Percentiles rank a stretch among this genome's conserved stretches.
Conservation (phyloP, 2,329 filamentous ascomycete genomes). For the Phoma herbarum region DNA sequence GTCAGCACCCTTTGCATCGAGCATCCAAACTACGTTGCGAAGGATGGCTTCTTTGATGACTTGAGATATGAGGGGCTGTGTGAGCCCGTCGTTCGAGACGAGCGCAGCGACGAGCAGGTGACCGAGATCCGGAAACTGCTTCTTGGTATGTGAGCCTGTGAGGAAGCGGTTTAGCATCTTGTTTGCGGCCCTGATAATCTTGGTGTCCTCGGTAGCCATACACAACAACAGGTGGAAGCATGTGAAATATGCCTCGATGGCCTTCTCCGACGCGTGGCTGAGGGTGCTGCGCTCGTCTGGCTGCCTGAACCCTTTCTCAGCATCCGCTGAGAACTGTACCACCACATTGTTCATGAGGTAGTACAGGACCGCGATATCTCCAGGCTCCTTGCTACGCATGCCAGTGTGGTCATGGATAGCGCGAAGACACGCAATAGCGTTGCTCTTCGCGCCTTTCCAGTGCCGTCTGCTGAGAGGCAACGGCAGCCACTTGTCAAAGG, state of each 20-base stretch:
- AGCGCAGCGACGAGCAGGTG: slow-evolving; percentile 59
- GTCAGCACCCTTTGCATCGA: slow-evolving; percentile 49
- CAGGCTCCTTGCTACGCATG: slow-evolving; percentile 26
- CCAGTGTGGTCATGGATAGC: slow-evolving; percentile 38
- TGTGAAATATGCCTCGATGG: slow-evolving; percentile 63
- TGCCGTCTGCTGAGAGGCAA: slow-evolving; percentile 58
- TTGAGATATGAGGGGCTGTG: slow-evolving; percentile 50
- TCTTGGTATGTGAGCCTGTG: slow-evolving; percentile 53
- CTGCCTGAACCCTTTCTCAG: slow-evolving; percentile 23
- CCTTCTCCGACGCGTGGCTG: slow-evolving; percentile 61
- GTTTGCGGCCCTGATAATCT: slow-evolving; percentile 55
- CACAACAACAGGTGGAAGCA: slow-evolving; percentile 63
- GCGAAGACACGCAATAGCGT: slow-evolving; percentile 38
- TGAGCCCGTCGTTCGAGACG: slow-evolving; percentile 57
- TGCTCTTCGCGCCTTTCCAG: slow-evolving; percentile 52
- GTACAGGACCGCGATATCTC: slow-evolving; percentile 52
- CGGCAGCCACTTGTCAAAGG: slow-evolving; percentile 58
- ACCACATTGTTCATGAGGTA: slow-evolving; percentile 63
- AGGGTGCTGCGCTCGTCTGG: slow-evolving; percentile 52
- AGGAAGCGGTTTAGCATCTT: slow-evolving; percentile 52
- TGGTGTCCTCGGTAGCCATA: slow-evolving; percentile 51
- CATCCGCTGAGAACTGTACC: slow-evolving; percentile 56
- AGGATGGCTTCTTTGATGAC: slow-evolving; percentile 61
- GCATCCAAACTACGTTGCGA: slow-evolving; percentile 63
- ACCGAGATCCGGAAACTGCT: slow-evolving; percentile 58